phyloP scores from a whole-genome alignment of 1,139 yeast species.

The Meyerozyma sp. region DNA sequence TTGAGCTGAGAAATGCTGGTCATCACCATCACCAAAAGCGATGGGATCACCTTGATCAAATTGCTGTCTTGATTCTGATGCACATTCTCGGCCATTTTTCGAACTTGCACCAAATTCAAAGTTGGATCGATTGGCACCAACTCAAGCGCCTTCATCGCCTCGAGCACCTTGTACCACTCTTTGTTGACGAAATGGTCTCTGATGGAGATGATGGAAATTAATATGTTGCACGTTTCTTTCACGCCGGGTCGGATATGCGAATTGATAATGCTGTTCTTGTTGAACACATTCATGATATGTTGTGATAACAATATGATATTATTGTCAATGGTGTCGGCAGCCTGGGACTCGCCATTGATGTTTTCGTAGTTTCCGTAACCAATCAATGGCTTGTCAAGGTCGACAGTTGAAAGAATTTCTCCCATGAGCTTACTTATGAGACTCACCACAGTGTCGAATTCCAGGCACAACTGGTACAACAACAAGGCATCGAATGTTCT shows the following conservation, averaged over 20 bases:
- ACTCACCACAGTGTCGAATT: slow-evolving; percentile 76
- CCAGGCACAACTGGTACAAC: slow-evolving; percentile 83
- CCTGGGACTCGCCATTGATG: slow-evolving; percentile 14
- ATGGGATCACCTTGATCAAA: slow-evolving; percentile 75
- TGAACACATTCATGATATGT: slow-evolving; percentile 49
- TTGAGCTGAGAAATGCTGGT: slow-evolving; percentile 63
- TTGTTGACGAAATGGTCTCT: slow-evolving; percentile 54
- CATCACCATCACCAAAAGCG: slow-evolving; percentile 76
- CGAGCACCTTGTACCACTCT: slow-evolving; percentile 60
- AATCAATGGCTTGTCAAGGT: slow-evolving; percentile 58
- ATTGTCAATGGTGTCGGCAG: slow-evolving; percentile 32
- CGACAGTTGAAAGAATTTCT: slow-evolving; percentile 70
- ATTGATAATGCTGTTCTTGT: slow-evolving; percentile 46
- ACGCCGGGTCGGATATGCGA: slow-evolving; percentile 39
- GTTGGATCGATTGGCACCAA: slow-evolving; percentile 57
- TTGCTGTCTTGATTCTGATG: slow-evolving; percentile 58
- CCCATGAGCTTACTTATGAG: slow-evolving; percentile 76
- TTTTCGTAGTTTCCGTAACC: slow-evolving; percentile 32
- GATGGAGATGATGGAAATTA: slow-evolving; percentile 64
- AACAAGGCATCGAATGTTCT: slow-evolving; percentile 80
- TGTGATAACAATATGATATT: slow-evolving; percentile 54
- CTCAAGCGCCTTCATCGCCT: slow-evolving; percentile 52
- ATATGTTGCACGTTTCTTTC: slow-evolving; percentile 58
- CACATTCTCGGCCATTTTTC: slow-evolving; percentile 39
- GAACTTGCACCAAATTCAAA: slow-evolving; percentile 30